Evolutionary conservation across 768 basidiomycete genomes (phyloP).

Genomic region (Tricholoma furcatifolium): DNA sequence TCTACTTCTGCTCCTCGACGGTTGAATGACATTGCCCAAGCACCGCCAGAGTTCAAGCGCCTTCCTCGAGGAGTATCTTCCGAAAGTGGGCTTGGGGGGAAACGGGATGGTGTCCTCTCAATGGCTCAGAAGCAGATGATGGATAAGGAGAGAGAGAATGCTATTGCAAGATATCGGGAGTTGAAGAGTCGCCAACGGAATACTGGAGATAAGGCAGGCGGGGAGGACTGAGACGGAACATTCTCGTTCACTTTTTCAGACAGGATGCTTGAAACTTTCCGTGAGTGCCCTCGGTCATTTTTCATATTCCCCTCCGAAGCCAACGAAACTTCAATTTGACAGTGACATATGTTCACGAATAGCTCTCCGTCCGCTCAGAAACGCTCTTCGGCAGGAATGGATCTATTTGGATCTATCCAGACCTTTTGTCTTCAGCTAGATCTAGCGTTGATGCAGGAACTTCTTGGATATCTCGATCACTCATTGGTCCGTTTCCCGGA

Average conservation of each 20-base stretch:
- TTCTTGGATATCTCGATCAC: neutral
- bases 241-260: neutral
- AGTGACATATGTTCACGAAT: too few species aligned
- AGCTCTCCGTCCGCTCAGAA: too few species aligned
- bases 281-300: too few species aligned
- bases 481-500: neutral
- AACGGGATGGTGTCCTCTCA: constrained; percentile 52
- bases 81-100: constrained; percentile 19
- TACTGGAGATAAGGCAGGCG: neutral
- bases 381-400: too few species aligned
- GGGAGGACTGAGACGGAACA: neutral
- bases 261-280: too few species aligned
- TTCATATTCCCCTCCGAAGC: too few species aligned
- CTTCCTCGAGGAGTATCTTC: constrained; percentile 18
- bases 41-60: constrained; percentile 26
- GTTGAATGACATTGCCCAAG: constrained; percentile 24
- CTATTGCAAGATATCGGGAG: constrained; percentile 66
- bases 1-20: constrained; percentile 60
- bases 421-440: too few species aligned
- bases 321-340: too few species aligned
- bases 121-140: constrained; percentile 78
- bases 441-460: constrained; percentile 13
- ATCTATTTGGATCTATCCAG: neutral
- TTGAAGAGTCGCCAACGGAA: constrained; percentile 52
- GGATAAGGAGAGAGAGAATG: constrained; percentile 72